Evolutionary conservation across 2,329 filamentous ascomycete species (phyloP).

Genomic region (Xylariales sp.): DNA sequence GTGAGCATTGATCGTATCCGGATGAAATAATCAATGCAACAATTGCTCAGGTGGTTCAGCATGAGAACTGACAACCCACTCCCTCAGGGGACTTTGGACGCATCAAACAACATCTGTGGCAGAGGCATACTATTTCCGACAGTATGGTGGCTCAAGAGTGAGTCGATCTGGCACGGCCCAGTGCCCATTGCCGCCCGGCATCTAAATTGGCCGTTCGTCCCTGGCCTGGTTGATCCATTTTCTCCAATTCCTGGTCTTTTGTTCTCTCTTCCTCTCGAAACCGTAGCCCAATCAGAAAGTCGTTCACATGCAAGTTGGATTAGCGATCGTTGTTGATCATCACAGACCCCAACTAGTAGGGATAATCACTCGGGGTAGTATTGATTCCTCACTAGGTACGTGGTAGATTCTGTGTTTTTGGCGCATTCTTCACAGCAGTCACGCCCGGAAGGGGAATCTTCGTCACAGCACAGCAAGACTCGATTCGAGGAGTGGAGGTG

Average conservation of each 20-base stretch:
- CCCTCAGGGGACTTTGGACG: too few species aligned
- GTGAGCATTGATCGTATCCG: too few species aligned
- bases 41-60: too few species aligned
- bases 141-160: neutral
- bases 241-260: too few species aligned
- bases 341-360: neutral
- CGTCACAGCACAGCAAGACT: too few species aligned
- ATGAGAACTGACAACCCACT: too few species aligned
- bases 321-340: slow-evolving; percentile 1
- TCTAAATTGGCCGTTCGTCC: neutral
- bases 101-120: too few species aligned
- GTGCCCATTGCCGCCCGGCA: slow-evolving; percentile 6
- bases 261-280: too few species aligned
- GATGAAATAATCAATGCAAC: too few species aligned
- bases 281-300: neutral
- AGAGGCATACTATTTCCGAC: too few species aligned
- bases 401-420: neutral
- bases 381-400: neutral
- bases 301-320: neutral
- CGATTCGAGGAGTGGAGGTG: neutral
- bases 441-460: too few species aligned
- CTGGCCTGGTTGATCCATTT: neutral
- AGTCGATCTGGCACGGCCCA: neutral
- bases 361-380: slow-evolving; percentile 3
- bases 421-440: slow-evolving; percentile 1